Percentiles rank a stretch among this genome's conserved stretches.
Conservation (phyloP, 2,329 filamentous ascomycete species). For the Colletotrichum filicis region DNA sequence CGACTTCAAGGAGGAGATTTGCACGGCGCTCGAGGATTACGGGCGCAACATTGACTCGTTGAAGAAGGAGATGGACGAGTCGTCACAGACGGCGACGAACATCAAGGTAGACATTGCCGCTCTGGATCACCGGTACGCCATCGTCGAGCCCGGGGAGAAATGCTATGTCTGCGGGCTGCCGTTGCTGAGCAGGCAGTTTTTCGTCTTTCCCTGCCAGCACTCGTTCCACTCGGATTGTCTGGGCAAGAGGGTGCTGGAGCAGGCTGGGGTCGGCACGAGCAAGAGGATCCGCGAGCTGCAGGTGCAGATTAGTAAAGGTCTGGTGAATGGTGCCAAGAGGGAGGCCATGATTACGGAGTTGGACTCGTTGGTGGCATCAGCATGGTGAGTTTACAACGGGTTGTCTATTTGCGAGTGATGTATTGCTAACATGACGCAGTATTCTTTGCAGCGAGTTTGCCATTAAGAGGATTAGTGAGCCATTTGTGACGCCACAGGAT, state of each 20-base stretch:
- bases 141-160: conserved; percentile 94
- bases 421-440: conserved; percentile 57
- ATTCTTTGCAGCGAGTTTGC: conserved; percentile 95
- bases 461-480: conserved; percentile 93
- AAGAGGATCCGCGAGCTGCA: conserved; percentile 88
- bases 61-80: conserved; percentile 96
- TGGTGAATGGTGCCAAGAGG: conserved; percentile 75
- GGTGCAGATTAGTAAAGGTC: conserved; percentile 81
- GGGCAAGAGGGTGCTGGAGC: conserved; percentile 85
- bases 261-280: conserved; percentile 79
- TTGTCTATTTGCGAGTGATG: too few relatives aligned
- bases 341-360: conserved; percentile 89
- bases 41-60: conserved; percentile 88
- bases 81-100: conserved; percentile 85
- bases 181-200: conserved; percentile 90
- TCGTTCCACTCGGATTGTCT: conserved; percentile 97
- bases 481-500: conserved; percentile 82
- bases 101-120: conserved; percentile 91
- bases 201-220: conserved; percentile 98
- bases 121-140: conserved; percentile 90
- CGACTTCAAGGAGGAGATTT: conserved; percentile 99
- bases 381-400: conserved; percentile 71
- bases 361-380: conserved; percentile 89
- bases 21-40: conserved; percentile 92
- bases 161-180: conserved; percentile 91